Base-by-base conservation (phyloP, 768 basidiomycete genomes). In the Strobilomyces dryophilus region DNA sequence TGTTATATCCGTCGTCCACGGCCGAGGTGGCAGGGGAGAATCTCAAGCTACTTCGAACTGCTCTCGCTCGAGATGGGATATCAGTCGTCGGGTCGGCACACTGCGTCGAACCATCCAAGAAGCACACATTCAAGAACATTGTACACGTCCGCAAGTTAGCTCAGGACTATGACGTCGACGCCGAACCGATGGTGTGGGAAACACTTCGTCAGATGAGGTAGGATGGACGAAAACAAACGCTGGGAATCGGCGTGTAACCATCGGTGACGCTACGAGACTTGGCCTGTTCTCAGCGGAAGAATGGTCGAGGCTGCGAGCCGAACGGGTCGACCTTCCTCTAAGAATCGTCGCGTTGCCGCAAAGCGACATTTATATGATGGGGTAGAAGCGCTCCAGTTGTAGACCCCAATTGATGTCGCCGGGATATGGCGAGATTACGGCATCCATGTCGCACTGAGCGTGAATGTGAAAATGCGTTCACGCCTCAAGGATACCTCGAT, bases 311-410 rank as follows among this genome's bases (percentile, higher is more conserved):
- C 72, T 80, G 14, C 66, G 64, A n/a, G 63, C 61, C 21, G 69
- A 71, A 51, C 17, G 62, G 51, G 67, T 68, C 5, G 69, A 66
- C 15, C 71, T 83, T 24, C 78, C 82, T 3, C 73, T 83, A 46
- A 71, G 71, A 52, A 73, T 85, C 45, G 78, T 85, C 8, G 76
- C 79, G 5, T 70, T 86, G 21, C 83, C 80, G 14, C 81, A 84
- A 59, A 84, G 77, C 51, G 84, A 87, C 57, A 71, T 85, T 61
- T 86, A 85, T 70, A 85, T 85, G 79, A 81, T 83, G 72, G 84
- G 82, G 24, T 11, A 53, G 63, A 37, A 56, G 68, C 35, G 63
- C 65, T 26, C 69, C 73, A 27, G 65, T 74, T 7, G 66, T 76
- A 26, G 82, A 79, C 43, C 71, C 29, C 74, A n/a, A n/a, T 85